Evolutionary conservation across 139 green algal species (phyloP).

Genomic region (Chlamydomonas urium): DNA sequence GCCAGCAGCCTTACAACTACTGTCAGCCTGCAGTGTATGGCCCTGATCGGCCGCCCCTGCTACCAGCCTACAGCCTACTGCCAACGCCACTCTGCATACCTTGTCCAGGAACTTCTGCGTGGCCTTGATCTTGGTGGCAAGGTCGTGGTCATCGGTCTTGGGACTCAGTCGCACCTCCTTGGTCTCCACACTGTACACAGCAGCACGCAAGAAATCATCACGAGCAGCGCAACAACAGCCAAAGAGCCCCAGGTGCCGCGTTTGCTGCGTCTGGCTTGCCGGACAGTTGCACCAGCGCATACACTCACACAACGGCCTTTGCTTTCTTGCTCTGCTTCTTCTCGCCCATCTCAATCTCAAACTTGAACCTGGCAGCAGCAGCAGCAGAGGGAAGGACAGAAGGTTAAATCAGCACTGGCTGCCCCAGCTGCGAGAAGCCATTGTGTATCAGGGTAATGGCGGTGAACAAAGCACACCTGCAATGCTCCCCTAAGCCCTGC

Average conservation of each 20-base stretch:
- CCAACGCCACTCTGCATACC: constrained; percentile 11
- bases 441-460: neutral
- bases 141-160: constrained; percentile 33
- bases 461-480: neutral
- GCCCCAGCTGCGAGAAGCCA: too few relatives aligned
- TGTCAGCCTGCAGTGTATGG: too few relatives aligned
- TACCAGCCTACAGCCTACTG: neutral
- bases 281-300: neutral
- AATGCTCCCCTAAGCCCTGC: neutral
- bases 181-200: constrained; percentile 35
- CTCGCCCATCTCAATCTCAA: constrained; percentile 36
- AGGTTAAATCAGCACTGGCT: neutral
- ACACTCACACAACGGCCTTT: constrained; percentile 23
- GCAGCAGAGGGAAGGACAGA: neutral
- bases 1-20: too few relatives aligned
- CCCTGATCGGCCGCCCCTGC: neutral
- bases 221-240: neutral
- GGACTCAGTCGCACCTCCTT: constrained; percentile 44
- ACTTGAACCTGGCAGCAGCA: constrained; percentile 33
- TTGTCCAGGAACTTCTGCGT: constrained; percentile 41
- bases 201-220: neutral
- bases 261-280: neutral
- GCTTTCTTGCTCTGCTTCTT: constrained; percentile 25
- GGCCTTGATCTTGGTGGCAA: constrained; percentile 33
- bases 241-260: neutral